Evolutionary conservation across 2,329 filamentous ascomycete genomes (phyloP).

Genomic region (Fusarium robinianum): DNA sequence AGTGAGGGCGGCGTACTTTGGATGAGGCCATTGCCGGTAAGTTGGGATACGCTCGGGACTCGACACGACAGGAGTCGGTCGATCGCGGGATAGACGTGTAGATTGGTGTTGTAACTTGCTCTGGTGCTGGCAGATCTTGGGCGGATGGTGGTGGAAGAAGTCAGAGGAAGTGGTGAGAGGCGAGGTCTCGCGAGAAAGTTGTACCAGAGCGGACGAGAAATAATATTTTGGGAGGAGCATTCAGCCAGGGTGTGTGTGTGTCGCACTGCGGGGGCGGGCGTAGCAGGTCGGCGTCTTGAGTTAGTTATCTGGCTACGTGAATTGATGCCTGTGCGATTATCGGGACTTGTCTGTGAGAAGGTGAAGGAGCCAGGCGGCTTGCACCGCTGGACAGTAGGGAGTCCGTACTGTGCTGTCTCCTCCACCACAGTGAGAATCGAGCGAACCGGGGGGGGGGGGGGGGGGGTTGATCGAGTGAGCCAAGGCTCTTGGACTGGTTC

Average conservation of each 20-base stretch:
- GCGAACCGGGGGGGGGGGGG: constrained; percentile 6
- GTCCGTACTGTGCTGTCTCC: too few relatives aligned
- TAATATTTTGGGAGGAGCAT: constrained; percentile 47
- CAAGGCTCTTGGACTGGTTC: constrained; percentile 34
- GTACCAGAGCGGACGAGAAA: constrained; percentile 43
- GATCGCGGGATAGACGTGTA: constrained; percentile 36
- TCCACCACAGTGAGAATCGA: too few relatives aligned
- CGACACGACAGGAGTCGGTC: constrained; percentile 41
- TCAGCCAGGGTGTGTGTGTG: constrained; percentile 38
- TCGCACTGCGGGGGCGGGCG: constrained; percentile 36
- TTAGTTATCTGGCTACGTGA: constrained; percentile 35
- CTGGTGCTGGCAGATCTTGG: constrained; percentile 17
- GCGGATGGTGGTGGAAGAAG: constrained; percentile 22
- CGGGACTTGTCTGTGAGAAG: constrained; percentile 35
- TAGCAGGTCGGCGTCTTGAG: constrained; percentile 31
- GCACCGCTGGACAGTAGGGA: too few relatives aligned
- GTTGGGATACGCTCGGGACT: constrained; percentile 42
- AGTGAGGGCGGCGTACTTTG: constrained; percentile 54
- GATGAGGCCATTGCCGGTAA: constrained; percentile 63
- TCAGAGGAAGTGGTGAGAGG: constrained; percentile 32
- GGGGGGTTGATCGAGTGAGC: constrained; percentile 30
- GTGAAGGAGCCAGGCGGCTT: constrained; percentile 12
- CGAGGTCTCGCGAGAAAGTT: constrained; percentile 32
- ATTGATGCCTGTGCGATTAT: constrained; percentile 43
- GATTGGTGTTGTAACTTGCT: constrained; percentile 29